Evolutionary conservation across 2,329 filamentous ascomycete species (phyloP), one percentile per base, ranked within the genome.

Genomic region (Aschersonia sp.): DNA sequence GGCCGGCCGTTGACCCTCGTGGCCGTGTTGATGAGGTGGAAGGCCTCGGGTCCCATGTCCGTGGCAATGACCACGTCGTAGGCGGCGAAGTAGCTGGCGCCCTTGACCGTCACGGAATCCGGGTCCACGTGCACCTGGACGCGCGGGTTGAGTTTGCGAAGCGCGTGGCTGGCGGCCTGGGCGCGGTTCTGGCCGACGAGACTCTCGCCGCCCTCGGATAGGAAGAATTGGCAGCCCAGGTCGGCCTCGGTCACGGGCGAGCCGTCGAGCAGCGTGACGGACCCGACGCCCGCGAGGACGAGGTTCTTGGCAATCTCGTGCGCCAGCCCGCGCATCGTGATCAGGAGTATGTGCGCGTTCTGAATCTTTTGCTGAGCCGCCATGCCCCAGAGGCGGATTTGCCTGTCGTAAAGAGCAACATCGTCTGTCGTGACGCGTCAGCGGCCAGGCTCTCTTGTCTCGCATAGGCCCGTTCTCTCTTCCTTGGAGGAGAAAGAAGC

Each of bases 281-380:
- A 90, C 49, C 85, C 84, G 57, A 98, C 84, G 50, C 92, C 92
- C 29, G 92, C 89, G 3, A 98, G 79, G 14, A 95, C 90, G 29
- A 98, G 81, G 61, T 97, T 98, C 71, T 98, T 98, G 52, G 92
- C 89, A 47, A 97, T 84, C 67, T 98, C 92, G 61, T 90, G 94
- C 49, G 85, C 88, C 12, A 98, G 77, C 1, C 85, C 88, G 59
- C 84, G 86, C 63, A 95, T 80, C 32, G 82, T 88, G 55, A 98
- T 83, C 52, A 98, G 78, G 43, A 97, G 81, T 55, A 98, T 84
- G 59, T 88, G 88, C 50, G 92, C 87, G 50, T 77, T 84, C 56
- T 90, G 87, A 49, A 98, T 88, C 61, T 84, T 87, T 62, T 94
- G 84, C 64, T 98, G 92, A 6, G 92, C 92, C 58, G 92, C 82